These are phyloP conservation scores for Spirogloea muscicola DNA, from an alignment of 139 green algal genomes.

Conservation along the genomic window DNA sequence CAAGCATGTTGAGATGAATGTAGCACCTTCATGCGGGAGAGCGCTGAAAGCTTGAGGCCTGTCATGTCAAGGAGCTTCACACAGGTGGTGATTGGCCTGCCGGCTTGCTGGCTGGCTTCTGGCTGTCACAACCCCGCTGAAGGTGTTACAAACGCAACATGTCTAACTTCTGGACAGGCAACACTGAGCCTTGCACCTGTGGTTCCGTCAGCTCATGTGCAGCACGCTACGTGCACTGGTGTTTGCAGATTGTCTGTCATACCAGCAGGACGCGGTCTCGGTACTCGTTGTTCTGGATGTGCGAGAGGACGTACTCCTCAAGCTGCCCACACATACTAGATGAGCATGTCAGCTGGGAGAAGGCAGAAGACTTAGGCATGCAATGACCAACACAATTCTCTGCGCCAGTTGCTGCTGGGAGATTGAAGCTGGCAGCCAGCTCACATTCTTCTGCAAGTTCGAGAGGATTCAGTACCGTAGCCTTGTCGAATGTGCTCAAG, in stretches of 20 bases:
- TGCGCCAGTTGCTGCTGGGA: too few species aligned
- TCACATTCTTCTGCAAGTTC: too few species aligned
- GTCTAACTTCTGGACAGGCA: too few species aligned
- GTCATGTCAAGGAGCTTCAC: conserved; percentile 28
- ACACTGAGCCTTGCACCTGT: too few species aligned
- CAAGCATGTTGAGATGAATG: neutral
- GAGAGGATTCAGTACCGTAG: too few species aligned
- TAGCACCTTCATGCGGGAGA: conserved; percentile 18
- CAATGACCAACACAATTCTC: too few species aligned
- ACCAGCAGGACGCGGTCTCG: conserved; percentile 30
- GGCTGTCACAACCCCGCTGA: neutral
- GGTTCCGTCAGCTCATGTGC: too few species aligned
- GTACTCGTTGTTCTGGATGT: conserved; percentile 42
- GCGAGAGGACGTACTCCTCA: conserved; percentile 26
- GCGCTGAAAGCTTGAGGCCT: conserved; percentile 11
- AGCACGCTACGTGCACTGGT: neutral
- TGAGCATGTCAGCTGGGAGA: too few species aligned
- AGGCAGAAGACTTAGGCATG: too few species aligned
- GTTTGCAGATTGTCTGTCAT: conserved; percentile 1
- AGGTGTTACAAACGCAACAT: neutral
- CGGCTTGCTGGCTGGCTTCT: neutral
- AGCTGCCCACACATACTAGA: conserved; percentile 17
- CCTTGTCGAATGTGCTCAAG: too few species aligned
- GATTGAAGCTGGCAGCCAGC: too few species aligned
- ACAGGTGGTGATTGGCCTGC: conserved; percentile 12